Evolutionary conservation across 371 early-diverging fungal species (phyloP), one percentile per base, ranked within the genome.

Genomic region (Syncephalastrum sp.): DNA sequence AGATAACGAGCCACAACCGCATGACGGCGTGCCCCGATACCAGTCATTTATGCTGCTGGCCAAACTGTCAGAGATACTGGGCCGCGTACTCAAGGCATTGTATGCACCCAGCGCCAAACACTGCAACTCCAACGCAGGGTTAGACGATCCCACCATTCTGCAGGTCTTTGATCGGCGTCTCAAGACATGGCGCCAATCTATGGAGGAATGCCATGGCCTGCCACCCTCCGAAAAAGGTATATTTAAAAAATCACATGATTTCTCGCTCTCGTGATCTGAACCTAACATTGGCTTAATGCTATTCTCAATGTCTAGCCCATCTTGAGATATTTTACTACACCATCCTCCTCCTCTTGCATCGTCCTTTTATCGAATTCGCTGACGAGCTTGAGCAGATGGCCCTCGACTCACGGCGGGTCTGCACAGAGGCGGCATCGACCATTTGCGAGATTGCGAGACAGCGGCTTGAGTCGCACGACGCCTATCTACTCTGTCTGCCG

Each of bases 271-370:
- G 2, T 33, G 38, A 33, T 10, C 38, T 33, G 2, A 10, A 8
- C 10, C 38, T 33, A 33, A 33, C 38, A 10, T 33, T 33, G 12
- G 7, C 38, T 33, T 10, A 12, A 33, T 33, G 38, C 38, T 33
- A 33, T 33, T 12, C 38, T 33, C 7, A 33, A 13, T 69, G 68
- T 46, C 62, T 68, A 63, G 81, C 71, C 19, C 77, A 74, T 42
- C 51, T 83, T 23, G 71, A 73, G 17, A 69, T 85, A 60, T 75
- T 70, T 15, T 82, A 82, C 43, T 71, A 82, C 50, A 78, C 79
- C 15, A 60, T 77, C 6, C 54, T 82, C 47, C 60, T 84, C 24
- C 56, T 86, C 21, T 60, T 84, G 19, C 85, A 83, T 61, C 64
- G 85, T 42, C 86, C 84, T 0, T 86, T 79, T 61, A 64, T 72